Percentiles rank a stretch among this genome's conserved stretches.
These are phyloP conservation scores for Arthrobotrys sphaeroides DNA, from an alignment of 2,329 filamentous ascomycete genomes.

Conservation along the genomic window DNA sequence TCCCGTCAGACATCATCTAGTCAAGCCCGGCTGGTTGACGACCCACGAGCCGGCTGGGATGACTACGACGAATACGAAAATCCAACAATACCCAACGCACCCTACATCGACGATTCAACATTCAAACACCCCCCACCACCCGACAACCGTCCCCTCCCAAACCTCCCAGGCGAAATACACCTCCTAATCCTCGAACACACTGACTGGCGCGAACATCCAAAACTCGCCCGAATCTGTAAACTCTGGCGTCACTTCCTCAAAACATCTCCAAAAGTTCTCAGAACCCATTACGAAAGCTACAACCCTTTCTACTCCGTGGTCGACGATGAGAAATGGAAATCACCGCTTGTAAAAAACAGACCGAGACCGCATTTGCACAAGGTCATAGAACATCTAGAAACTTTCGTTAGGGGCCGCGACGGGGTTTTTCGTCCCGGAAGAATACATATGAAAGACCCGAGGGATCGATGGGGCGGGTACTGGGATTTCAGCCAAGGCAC, in stretches of 20 bases:
- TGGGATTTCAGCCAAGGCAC: neutral
- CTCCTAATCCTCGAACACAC: conserved; percentile 29
- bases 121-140: neutral
- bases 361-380: conserved; percentile 16
- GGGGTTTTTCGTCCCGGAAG: conserved; percentile 8
- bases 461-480: conserved; percentile 17
- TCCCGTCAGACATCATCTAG: neutral
- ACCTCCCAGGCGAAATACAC: conserved; percentile 30
- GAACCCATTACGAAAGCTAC: conserved; percentile 35
- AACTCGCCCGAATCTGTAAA: conserved; percentile 17
- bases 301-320: conserved; percentile 16
- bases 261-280: neutral
- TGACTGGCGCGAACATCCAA: conserved; percentile 22
- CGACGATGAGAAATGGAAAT: neutral
- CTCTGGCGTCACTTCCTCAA: conserved; percentile 32
- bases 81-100: conserved; percentile 32
- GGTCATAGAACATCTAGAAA: conserved; percentile 20
- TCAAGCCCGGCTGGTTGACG: neutral
- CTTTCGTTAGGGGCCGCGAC: neutral
- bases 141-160: neutral
- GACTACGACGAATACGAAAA: conserved; percentile 3
- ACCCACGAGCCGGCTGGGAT: no score
- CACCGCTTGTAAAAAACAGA: neutral
- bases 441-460: neutral
- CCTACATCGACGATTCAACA: neutral